Percentiles rank a stretch among this genome's conserved stretches.
These are phyloP conservation scores for Epichloe aotearoae DNA, from an alignment of 2,329 filamentous ascomycete species.

Conservation along the genomic window DNA sequence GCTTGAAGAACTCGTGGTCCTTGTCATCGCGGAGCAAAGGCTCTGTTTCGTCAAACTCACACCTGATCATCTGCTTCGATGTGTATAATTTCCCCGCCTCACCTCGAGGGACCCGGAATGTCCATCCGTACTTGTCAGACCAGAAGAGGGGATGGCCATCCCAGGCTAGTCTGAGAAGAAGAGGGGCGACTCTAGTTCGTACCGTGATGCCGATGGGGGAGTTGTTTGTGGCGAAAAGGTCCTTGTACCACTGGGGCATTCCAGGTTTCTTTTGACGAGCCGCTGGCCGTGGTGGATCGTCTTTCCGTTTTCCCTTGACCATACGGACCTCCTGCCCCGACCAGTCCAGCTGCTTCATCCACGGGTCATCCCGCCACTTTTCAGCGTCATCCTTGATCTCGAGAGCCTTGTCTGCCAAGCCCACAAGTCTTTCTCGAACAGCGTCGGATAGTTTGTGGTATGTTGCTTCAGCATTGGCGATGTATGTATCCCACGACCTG, in stretches of 20 bases:
- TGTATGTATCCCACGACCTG: slow-evolving; percentile 74
- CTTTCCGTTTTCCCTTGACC: slow-evolving; percentile 83
- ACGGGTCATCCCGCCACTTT: slow-evolving; percentile 68
- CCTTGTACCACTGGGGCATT: slow-evolving; percentile 93
- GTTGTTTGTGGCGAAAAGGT: slow-evolving; percentile 55
- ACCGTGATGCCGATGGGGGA: slow-evolving; percentile 67
- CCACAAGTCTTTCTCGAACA: slow-evolving; percentile 63
- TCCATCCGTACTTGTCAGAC: slow-evolving; percentile 91
- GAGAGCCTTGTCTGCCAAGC: slow-evolving; percentile 64
- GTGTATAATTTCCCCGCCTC: slow-evolving; percentile 49
- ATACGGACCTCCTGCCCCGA: slow-evolving; percentile 82
- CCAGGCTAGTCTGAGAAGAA: slow-evolving; percentile 77
- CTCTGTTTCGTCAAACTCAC: slow-evolving; percentile 70
- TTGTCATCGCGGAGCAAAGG: slow-evolving; percentile 50
- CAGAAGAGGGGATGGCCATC: slow-evolving; percentile 80
- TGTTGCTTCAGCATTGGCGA: slow-evolving; percentile 70
- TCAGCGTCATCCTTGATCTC: slow-evolving; percentile 56
- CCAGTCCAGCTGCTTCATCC: slow-evolving; percentile 92
- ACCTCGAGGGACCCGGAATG: slow-evolving; percentile 58
- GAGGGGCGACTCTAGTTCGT: slow-evolving; percentile 72
- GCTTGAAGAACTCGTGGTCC: slow-evolving; percentile 66
- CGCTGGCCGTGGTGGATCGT: slow-evolving; percentile 61
- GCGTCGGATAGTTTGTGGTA: slow-evolving; percentile 65
- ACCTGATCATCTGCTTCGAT: slow-evolving; percentile 57
- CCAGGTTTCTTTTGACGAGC: slow-evolving; percentile 85